Percentiles rank a stretch among this genome's conserved stretches.
Conservation (phyloP, 805 yeast species). For the Saturnispora zaruensis region DNA sequence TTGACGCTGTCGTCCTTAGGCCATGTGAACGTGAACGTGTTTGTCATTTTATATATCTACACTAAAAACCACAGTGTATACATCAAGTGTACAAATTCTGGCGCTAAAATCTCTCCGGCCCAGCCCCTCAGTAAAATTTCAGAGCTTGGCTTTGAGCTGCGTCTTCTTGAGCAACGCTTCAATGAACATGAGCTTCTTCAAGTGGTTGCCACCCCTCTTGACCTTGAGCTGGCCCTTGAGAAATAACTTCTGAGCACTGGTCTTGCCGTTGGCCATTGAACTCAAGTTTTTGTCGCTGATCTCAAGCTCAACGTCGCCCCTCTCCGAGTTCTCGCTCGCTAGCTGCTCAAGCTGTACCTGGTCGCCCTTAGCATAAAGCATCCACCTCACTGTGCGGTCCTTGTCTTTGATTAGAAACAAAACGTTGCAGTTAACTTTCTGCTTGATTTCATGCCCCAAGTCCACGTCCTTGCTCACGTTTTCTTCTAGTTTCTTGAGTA, state of each 20-base stretch:
- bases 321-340: background rate
- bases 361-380: background rate
- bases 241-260: constrained; percentile 77
- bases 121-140: background rate
- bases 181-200: constrained; percentile 79
- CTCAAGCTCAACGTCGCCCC: constrained; percentile 3
- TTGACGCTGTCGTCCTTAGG: constrained; percentile 4
- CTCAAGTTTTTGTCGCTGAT: constrained; percentile 57
- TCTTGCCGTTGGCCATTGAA: constrained; percentile 66
- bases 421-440: background rate
- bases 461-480: background rate
- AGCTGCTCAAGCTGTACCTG: background rate
- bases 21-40: background rate
- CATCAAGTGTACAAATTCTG: background rate
- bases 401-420: constrained; percentile 1
- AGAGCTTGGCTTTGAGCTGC: constrained; percentile 37
- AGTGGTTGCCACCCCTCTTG: constrained; percentile 53
- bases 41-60: background rate
- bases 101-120: background rate
- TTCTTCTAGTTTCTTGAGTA: background rate
- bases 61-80: background rate
- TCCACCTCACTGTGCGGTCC: background rate
- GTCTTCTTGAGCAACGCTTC: constrained; percentile 46
- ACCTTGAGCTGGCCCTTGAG: constrained; percentile 79
- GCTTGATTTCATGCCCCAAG: background rate